phyloP scores from a whole-genome alignment of 306 rosid species.

The Vicia sativa region DNA sequence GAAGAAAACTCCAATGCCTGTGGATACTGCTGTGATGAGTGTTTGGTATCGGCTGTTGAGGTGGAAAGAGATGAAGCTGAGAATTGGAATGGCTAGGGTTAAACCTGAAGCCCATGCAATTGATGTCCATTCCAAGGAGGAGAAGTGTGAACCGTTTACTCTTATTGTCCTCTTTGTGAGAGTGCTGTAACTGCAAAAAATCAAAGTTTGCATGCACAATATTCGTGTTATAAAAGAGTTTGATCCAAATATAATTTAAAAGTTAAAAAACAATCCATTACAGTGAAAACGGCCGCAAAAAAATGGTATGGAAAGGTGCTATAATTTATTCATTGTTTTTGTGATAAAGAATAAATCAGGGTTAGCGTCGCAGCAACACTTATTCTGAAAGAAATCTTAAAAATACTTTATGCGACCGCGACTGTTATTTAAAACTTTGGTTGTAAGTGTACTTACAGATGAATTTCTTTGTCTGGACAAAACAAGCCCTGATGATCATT shows the following conservation, averaged over 20 bases:
- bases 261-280: no score
- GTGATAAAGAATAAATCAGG: no score
- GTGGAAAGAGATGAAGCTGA: conserved; percentile 51
- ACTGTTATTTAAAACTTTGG: no score
- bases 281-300: no score
- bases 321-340: no score
- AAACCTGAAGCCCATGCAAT: conserved; percentile 78
- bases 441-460: conserved; percentile 52
- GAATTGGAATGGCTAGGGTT: conserved; percentile 56
- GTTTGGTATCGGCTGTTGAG: conserved; percentile 54
- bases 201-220: neutral
- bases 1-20: conserved; percentile 61
- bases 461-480: conserved; percentile 54
- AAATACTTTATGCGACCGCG: no score
- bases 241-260: no score
- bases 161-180: conserved; percentile 53
- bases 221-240: neutral
- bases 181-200: conserved; percentile 58
- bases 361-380: no score
- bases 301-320: no score
- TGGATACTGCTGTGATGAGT: conserved; percentile 52
- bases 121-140: conserved; percentile 78
- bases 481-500: conserved; percentile 29
- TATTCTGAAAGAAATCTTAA: no score
- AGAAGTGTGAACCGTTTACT: conserved; percentile 34